A percentile compares a stretch with the other conserved stretches of the same genome.
These are phyloP conservation scores for Triticum monococcum DNA, from an alignment of 176 grass and related monocot species.

Conservation along the genomic window DNA sequence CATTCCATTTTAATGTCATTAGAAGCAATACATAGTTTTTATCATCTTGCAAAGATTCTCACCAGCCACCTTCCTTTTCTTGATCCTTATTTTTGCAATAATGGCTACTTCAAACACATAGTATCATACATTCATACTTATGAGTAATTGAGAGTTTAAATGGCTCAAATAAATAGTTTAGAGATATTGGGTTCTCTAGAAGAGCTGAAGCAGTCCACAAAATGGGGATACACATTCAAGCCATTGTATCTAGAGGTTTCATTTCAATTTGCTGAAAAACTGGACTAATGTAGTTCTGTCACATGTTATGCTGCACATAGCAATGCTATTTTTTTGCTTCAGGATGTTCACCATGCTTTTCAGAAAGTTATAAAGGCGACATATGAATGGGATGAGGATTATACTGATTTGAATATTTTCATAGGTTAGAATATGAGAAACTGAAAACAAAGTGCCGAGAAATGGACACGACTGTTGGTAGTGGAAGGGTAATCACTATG, in stretches of 20 bases:
- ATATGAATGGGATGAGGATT: slow-evolving; percentile 6
- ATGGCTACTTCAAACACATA: not conserved
- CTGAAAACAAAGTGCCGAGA: slow-evolving; percentile 90
- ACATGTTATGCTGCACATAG: not conserved
- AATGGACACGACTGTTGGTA: slow-evolving; percentile 82
- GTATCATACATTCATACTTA: not conserved
- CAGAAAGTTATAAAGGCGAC: not conserved
- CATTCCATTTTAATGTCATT: not conserved
- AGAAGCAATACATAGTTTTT: not conserved
- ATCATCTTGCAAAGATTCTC: not conserved
- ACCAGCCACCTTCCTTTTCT: not conserved
- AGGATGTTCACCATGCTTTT: slow-evolving; percentile 2
- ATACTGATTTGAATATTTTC: slow-evolving; percentile 39
- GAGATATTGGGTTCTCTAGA: not conserved
- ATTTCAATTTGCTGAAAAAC: not conserved
- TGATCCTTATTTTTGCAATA: not conserved
- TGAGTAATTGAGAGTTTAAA: not conserved
- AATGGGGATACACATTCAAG: not conserved
- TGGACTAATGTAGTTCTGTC: not conserved
- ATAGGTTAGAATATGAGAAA: slow-evolving; percentile 86
- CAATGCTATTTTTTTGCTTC: not conserved
- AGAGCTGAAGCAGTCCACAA: not conserved
- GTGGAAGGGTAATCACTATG: slow-evolving; percentile 73
- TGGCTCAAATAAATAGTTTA: not conserved
- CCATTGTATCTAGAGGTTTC: not conserved